Evolutionary conservation across 2,329 filamentous ascomycete genomes (phyloP).

Genomic region (Alternaria conjuncta): DNA sequence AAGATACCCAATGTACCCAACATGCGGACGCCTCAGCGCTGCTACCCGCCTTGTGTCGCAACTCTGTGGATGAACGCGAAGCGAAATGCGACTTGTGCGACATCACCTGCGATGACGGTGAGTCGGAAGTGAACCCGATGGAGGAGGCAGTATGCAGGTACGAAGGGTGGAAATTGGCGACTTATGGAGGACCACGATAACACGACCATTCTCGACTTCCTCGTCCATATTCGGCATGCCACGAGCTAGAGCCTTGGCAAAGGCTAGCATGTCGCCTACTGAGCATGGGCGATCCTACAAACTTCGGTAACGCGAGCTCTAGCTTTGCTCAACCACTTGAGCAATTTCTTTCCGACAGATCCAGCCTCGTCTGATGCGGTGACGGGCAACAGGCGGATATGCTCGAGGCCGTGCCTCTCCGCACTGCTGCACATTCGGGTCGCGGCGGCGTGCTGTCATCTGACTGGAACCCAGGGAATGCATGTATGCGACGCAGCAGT

Average conservation of each 20-base stretch:
- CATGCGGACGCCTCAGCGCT: conserved; percentile 3
- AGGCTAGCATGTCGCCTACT: conserved; percentile 3
- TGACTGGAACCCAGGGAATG: conserved; percentile 10
- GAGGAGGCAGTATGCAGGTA: conserved; percentile 3
- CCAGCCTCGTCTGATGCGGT: neutral
- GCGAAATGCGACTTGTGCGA: conserved; percentile 16
- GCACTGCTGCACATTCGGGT: neutral
- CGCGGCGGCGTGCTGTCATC: neutral
- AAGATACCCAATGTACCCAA: neutral
- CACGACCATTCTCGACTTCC: neutral
- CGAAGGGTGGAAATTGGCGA: conserved; percentile 7
- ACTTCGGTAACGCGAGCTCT: conserved; percentile 12
- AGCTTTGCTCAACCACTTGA: conserved; percentile 6
- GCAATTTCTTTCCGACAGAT: neutral
- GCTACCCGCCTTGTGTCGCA: conserved; percentile 15
- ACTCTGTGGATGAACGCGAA: conserved; percentile 11
- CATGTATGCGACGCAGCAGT: conserved; percentile 14
- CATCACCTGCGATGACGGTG: conserved; percentile 11
- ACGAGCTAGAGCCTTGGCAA: neutral
- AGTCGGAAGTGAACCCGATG: conserved; percentile 1
- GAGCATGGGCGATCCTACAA: conserved; percentile 7
- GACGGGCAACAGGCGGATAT: neutral
- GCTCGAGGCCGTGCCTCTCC: neutral
- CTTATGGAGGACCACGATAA: neutral
- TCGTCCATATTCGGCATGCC: neutral